Evolutionary conservation across 164 flowering plant genomes (phyloP), one percentile per base, ranked within the genome.

Genomic region (Platanus orientalis): DNA sequence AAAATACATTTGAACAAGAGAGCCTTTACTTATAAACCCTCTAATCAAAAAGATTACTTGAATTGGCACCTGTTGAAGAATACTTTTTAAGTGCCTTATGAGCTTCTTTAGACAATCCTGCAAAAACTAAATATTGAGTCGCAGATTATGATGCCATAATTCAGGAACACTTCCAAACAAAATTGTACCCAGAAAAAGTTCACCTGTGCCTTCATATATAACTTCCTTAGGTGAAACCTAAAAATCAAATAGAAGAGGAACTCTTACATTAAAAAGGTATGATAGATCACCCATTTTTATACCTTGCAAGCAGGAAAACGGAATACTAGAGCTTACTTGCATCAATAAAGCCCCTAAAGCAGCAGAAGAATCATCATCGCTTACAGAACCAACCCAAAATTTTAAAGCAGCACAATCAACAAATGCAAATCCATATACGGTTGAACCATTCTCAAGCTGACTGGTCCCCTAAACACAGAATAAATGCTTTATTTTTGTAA

Each of bases 151-250:
- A 26, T 13, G 48, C 27, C 11, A 36, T 54, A n/a, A 11, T 57
- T 52, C 13, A 53, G 45, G 6, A 11, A 27, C 44, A 57, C 32
- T 53, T 53, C 60, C 30, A 32, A 58, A 56, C 0, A 17, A 44
- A 52, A 24, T n/a, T 36, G 30, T 36, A 39, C n/a, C 19, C 28
- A 11, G 39, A 72, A 66, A 24, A 66, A 24, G 10, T 20, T 69
- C 60, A 91, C 99, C 97, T 84, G 65, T 76, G 51, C 58, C 71
- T 77, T 88, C 94, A 81, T 83, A 84, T 53, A 95, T 70, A 51
- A 92, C 76, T 79, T 95, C 97, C 70, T 81, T 89, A 1, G 97
- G 97, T 32, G 96, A 84, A 5, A 95, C 97, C 97, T 71, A 62
- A 45, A 44, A 54, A 63, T 68, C 32, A 45, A 40, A 68, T 53